phyloP scores from a whole-genome alignment of 306 rosid genomes.

The Mimosa pudica region DNA sequence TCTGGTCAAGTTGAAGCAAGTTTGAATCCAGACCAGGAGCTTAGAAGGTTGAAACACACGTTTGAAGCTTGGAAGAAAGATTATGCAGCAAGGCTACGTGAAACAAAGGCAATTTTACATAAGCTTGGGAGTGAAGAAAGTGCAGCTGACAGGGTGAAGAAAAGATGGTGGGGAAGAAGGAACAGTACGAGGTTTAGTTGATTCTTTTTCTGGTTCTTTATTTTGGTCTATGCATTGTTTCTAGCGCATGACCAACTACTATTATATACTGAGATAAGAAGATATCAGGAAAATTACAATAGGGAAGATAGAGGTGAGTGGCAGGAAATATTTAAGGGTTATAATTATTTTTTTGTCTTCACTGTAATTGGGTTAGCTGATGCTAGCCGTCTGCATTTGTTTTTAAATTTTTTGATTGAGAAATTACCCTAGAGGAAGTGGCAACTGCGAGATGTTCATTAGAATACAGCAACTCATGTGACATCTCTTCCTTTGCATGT shows the following conservation, averaged over 20 bases:
- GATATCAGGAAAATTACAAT: conserved; percentile 31
- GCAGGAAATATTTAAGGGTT: conserved; percentile 24
- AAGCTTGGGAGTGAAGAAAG: conserved; percentile 86
- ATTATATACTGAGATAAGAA: conserved; percentile 17
- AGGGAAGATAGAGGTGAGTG: conserved; percentile 28
- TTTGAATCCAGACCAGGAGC: conserved; percentile 86
- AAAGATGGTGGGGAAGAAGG: conserved; percentile 93
- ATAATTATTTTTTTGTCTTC: not conserved
- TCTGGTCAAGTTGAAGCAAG: conserved; percentile 93
- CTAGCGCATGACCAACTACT: conserved; percentile 34
- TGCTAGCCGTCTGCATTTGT: conserved; percentile 35
- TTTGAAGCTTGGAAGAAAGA: conserved; percentile 97
- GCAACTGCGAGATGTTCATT: conserved; percentile 23
- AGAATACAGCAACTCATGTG: conserved; percentile 14
- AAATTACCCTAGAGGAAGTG: conserved; percentile 26
- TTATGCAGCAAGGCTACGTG: conserved; percentile 76
- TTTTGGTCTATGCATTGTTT: conserved; percentile 42
- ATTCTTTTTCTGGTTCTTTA: conserved; percentile 28
- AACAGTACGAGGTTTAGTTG: conserved; percentile 80
- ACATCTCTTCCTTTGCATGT: not conserved
- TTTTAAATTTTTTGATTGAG: not conserved
- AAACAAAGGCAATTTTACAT: conserved; percentile 76
- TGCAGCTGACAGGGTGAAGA: conserved; percentile 63
- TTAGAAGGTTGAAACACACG: conserved; percentile 88
- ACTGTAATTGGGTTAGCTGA: conserved; percentile 43